Conservation (phyloP, 2,329 filamentous ascomycete genomes). For the Cladophialophora chaetospira region DNA sequence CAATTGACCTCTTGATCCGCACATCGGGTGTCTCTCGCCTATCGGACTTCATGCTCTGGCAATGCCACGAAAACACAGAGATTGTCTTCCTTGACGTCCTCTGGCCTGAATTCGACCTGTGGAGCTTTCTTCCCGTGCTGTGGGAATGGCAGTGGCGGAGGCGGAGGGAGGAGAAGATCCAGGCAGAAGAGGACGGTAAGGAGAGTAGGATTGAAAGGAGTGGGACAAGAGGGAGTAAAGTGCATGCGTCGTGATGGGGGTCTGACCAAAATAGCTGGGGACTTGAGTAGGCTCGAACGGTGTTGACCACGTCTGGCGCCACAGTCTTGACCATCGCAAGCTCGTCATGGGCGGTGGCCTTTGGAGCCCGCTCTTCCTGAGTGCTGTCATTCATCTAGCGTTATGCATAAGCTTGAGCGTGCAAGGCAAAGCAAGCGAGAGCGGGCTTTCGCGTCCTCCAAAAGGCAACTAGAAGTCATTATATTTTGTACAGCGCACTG, state of each 20-base stretch:
- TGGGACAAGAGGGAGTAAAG: neutral
- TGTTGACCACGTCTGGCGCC: too few species aligned
- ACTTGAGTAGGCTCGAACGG: too few species aligned
- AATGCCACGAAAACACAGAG: constrained; percentile 88
- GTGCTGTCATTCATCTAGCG: too few species aligned
- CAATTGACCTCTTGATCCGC: constrained; percentile 84
- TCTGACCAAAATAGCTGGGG: neutral
- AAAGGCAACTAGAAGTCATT: too few species aligned
- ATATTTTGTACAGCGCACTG: too few species aligned
- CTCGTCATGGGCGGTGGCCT: too few species aligned
- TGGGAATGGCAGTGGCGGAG: constrained; percentile 79
- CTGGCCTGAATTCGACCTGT: constrained; percentile 95
- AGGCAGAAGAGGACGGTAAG: constrained; percentile 1
- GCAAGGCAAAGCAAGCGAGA: too few species aligned
- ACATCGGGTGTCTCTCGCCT: constrained; percentile 91
- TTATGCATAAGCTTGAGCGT: too few species aligned
- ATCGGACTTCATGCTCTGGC: constrained; percentile 99
- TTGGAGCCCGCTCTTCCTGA: too few species aligned
- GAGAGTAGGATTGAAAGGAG: neutral
- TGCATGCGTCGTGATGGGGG: neutral
- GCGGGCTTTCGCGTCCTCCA: too few species aligned
- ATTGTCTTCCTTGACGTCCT: constrained; percentile 89
- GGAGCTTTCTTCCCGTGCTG: constrained; percentile 88
- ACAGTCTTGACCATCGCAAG: too few species aligned
- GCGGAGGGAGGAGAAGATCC: constrained; percentile 33